A percentile compares a stretch with the other conserved stretches of the same genome.
These are phyloP conservation scores for Truncatella angustata DNA, from an alignment of 2,329 filamentous ascomycete species.

Conservation along the genomic window DNA sequence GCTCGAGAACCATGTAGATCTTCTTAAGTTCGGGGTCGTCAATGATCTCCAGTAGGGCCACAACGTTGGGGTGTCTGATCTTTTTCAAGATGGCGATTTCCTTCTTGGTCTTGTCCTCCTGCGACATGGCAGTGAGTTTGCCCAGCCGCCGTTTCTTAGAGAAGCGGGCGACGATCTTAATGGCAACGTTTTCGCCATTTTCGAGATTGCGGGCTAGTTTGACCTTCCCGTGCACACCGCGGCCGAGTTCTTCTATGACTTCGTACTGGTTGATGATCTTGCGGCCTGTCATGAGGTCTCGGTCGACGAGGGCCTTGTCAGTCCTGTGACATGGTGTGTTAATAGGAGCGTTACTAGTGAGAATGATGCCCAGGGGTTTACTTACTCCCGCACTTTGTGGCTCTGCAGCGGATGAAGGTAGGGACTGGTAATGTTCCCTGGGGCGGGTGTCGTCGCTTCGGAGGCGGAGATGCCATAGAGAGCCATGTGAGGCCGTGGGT, in stretches of 20 bases:
- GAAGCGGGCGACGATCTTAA: constrained; percentile 97
- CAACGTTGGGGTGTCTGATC: constrained; percentile 94
- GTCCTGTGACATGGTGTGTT: constrained; percentile 65
- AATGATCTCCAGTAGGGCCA: constrained; percentile 93
- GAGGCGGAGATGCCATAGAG: constrained; percentile 43
- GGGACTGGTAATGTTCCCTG: constrained; percentile 48
- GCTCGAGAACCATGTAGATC: constrained; percentile 96
- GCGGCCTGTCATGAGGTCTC: constrained; percentile 83
- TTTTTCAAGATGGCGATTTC: constrained; percentile 99
- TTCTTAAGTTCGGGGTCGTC: constrained; percentile 96
- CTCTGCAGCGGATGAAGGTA: constrained; percentile 70
- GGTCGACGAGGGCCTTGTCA: constrained; percentile 86
- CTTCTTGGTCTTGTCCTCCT: constrained; percentile 80
- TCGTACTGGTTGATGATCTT: constrained; percentile 98
- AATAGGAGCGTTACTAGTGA: constrained; percentile 11
- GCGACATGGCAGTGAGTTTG: constrained; percentile 65
- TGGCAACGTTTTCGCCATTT: constrained; percentile 79
- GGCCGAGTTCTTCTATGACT: constrained; percentile 92
- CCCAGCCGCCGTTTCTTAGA: constrained; percentile 93
- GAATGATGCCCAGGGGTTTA: constrained; percentile 21
- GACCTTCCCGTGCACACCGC: constrained; percentile 95
- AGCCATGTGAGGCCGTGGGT: constrained; percentile 38
- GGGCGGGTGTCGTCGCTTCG: constrained; percentile 53
- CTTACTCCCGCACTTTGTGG: constrained; percentile 75
- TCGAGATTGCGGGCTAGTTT: constrained; percentile 84